Base-by-base conservation (phyloP, 768 basidiomycete genomes). In the Rhizopogon salebrosus region DNA sequence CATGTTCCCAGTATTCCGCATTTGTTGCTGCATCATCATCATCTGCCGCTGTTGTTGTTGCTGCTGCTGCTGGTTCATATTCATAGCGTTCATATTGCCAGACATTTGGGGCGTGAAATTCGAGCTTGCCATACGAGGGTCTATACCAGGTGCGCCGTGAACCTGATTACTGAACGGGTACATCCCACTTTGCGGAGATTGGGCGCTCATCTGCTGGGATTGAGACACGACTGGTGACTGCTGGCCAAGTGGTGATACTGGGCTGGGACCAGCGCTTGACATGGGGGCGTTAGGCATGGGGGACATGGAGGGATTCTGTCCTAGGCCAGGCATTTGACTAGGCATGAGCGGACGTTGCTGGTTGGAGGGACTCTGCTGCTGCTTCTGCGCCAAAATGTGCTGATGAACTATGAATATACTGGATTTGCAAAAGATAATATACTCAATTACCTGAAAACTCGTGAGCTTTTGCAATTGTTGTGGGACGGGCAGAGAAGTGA, bases 381-480 rank as follows among this genome's bases (percentile, higher is more conserved):
- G 69, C 29, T 56, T 65, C 34, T 63, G 64, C 5, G 54, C 54
- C 40, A 68, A 9, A 39, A 23, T 53, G 31, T 11, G 49, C 63
- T 66, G 31, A 26, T 5, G 14, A 31, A 34, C 11, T 1, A 22
- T 46, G 8, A 46, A 22, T 46, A 54, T 52, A 7, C 1, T 6
- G 14, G 22, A n/a, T 63, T 35, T 63, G 57, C 9, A 37, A 39
- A 29, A 18, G 2, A 26, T 16, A 14, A 9, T 1, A 14, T 26
- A 26, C 0, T 16, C 11, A 6, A 67, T 72, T 57, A 84, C 84
- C 73, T 82, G 81, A 13, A 79, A 62, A 51, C 66, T 54, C 34
- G 78, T 64, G 66, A 88, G 70, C 61, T 75, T 80, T 65, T 85
- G 84, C 56, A 87, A 60, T 68, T 89, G 85, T 59, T 75, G 69